phyloP scores from a whole-genome alignment of 2,329 filamentous ascomycete species.

The Mariannaea sp. region DNA sequence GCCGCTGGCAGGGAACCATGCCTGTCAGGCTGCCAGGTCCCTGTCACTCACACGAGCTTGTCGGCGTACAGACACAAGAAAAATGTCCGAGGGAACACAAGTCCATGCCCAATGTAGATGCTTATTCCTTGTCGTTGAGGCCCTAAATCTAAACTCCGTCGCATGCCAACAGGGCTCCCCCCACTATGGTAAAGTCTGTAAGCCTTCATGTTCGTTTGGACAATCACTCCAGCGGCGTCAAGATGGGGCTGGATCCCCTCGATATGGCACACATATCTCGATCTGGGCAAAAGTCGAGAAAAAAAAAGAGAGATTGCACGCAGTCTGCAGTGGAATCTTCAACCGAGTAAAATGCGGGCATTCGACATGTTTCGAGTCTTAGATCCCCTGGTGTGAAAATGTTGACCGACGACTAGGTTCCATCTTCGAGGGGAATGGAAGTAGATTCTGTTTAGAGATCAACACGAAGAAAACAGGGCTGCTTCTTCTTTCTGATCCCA shows the following conservation, averaged over 20 bases:
- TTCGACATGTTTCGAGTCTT: conserved; percentile 11
- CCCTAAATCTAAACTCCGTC: conserved; percentile 4
- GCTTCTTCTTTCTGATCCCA: conserved; percentile 4
- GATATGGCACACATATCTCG: conserved; percentile 8
- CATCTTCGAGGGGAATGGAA: no score
- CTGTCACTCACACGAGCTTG: conserved; percentile 45
- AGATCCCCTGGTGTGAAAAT: conserved; percentile 2
- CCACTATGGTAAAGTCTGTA: conserved; percentile 9
- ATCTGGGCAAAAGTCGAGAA: background rate
- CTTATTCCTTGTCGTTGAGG: conserved; percentile 21
- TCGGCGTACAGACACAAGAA: conserved; percentile 47
- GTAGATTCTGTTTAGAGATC: no score
- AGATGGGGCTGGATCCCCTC: background rate
- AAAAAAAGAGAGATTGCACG: background rate
- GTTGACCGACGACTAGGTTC: no score
- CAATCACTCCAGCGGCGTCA: conserved; percentile 15
- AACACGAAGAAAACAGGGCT: conserved; percentile 6
- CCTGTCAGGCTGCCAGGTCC: conserved; percentile 33
- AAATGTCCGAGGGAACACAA: conserved; percentile 47
- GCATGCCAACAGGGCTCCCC: conserved; percentile 13
- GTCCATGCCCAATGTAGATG: conserved; percentile 30
- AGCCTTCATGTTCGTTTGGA: conserved; percentile 17
- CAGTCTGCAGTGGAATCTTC: background rate
- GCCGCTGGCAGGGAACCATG: conserved; percentile 13
- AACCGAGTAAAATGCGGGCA: background rate